Conservation (phyloP, 345 rosid species). For the Melastoma malabathricum region DNA sequence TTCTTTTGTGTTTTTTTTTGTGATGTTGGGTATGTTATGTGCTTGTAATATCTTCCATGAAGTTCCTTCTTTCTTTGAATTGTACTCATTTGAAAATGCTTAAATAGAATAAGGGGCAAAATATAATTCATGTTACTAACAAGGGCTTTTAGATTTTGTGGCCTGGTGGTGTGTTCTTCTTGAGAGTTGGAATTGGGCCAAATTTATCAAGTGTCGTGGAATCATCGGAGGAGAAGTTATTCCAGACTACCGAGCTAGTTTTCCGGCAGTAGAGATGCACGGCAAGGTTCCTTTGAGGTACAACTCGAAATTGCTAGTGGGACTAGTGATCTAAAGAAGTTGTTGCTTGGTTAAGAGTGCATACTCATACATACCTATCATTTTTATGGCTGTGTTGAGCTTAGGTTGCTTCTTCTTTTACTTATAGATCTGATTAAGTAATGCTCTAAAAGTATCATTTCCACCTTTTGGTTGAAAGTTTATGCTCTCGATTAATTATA, state of each 20-base stretch:
- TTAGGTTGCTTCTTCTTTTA: too few relatives aligned
- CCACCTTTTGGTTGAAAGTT: not conserved
- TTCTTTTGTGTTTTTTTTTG: too few relatives aligned
- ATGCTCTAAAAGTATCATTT: not conserved
- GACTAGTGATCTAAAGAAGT: constrained; percentile 64
- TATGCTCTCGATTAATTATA: too few relatives aligned
- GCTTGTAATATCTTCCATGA: too few relatives aligned
- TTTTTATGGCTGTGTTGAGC: too few relatives aligned
- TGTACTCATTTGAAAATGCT: not conserved
- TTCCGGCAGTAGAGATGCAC: constrained; percentile 38
- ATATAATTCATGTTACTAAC: too few relatives aligned
- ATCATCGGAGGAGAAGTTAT: constrained; percentile 18
- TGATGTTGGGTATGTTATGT: too few relatives aligned
- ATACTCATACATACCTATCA: too few relatives aligned
- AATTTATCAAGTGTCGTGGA: constrained; percentile 18
- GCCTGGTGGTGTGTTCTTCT: constrained; percentile 84
- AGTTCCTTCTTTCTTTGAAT: too few relatives aligned
- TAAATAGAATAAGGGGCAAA: not conserved
- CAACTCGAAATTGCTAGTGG: constrained; percentile 82
- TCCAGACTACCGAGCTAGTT: constrained; percentile 32
- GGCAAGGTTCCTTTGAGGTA: constrained; percentile 58
- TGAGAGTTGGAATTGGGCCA: constrained; percentile 29
- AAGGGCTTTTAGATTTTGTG: constrained; percentile 58
- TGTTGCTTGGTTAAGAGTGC: constrained; percentile 64
- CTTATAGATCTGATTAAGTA: too few relatives aligned